phyloP scores from a whole-genome alignment of 78 protist genomes.

The Tieghemostelium lacteum region DNA sequence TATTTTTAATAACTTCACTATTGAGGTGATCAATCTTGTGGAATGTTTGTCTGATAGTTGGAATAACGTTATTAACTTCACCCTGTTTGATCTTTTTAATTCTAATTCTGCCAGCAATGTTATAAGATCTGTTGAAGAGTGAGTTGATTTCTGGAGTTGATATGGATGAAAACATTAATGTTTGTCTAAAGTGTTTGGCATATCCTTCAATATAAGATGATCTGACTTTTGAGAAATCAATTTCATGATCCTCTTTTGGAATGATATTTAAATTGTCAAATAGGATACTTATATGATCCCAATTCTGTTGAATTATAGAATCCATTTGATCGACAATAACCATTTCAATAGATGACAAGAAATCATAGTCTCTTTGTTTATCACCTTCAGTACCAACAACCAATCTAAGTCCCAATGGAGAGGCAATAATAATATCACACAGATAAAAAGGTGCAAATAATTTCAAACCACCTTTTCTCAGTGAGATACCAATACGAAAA shows the following conservation, averaged over 20 bases:
- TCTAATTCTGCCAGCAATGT: constrained; percentile 31
- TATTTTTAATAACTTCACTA: too few relatives aligned
- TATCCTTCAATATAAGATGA: constrained; percentile 17
- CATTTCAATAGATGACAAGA: constrained; percentile 88
- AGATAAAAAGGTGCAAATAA: constrained; percentile 58
- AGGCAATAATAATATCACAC: constrained; percentile 89
- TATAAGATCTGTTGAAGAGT: constrained; percentile 65
- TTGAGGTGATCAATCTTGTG: constrained; percentile 56
- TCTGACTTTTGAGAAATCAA: constrained; percentile 78
- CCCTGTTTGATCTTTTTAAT: constrained; percentile 55
- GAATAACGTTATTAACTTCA: constrained; percentile 32
- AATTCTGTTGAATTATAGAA: constrained; percentile 89
- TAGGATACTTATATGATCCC: constrained; percentile 86
- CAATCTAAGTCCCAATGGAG: constrained; percentile 89
- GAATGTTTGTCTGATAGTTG: constrained; percentile 72
- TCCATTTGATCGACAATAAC: constrained; percentile 79
- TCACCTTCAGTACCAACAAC: constrained; percentile 79
- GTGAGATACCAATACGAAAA: constrained; percentile 77
- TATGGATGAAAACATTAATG: constrained; percentile 56
- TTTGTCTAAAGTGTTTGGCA: constrained; percentile 79
- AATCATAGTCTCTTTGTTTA: constrained; percentile 79
- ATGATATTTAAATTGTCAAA: constrained; percentile 55
- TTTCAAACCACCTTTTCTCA: constrained; percentile 51
- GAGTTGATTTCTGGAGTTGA: constrained; percentile 80
- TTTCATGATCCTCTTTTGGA: constrained; percentile 52